These are phyloP conservation scores for Gossypium davidsonii DNA, from an alignment of 441 rosid genomes.

Conservation along the genomic window DNA sequence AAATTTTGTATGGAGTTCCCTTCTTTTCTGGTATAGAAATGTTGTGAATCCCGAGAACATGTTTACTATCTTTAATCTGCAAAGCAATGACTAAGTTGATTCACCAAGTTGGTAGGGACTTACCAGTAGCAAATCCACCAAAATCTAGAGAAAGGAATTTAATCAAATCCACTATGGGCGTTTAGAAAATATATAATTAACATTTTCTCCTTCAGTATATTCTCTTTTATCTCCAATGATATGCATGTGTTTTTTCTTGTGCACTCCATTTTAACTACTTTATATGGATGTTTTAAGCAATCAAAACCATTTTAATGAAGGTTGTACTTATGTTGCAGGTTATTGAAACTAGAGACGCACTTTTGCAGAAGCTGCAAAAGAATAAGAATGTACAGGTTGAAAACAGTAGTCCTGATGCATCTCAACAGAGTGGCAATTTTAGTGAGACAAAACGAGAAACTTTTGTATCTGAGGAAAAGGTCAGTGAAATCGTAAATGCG, in stretches of 20 bases:
- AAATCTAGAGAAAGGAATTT: neutral
- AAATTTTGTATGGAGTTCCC: neutral
- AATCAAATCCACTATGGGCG: neutral
- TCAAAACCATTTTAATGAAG: neutral
- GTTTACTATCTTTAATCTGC: neutral
- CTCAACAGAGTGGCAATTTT: slow-evolving; percentile 17
- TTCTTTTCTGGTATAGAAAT: neutral
- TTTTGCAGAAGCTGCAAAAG: slow-evolving; percentile 40
- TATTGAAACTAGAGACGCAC: slow-evolving; percentile 43
- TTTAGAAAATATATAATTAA: neutral
- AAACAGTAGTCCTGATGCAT: slow-evolving; percentile 17
- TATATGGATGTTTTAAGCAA: neutral
- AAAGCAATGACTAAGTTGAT: neutral
- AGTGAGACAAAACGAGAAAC: slow-evolving; percentile 16
- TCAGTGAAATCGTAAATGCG: slow-evolving; percentile 24
- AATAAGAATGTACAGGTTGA: slow-evolving; percentile 21
- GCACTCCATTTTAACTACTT: neutral
- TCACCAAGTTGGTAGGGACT: neutral
- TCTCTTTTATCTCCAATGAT: neutral
- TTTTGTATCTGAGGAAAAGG: slow-evolving; percentile 17
- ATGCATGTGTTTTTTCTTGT: neutral
- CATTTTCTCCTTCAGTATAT: neutral
- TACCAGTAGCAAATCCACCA: neutral
- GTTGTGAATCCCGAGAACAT: neutral
- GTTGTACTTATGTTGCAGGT: slow-evolving; percentile 32